phyloP scores from a whole-genome alignment of 2,329 filamentous ascomycete genomes.

The Aspergillus clavatus region DNA sequence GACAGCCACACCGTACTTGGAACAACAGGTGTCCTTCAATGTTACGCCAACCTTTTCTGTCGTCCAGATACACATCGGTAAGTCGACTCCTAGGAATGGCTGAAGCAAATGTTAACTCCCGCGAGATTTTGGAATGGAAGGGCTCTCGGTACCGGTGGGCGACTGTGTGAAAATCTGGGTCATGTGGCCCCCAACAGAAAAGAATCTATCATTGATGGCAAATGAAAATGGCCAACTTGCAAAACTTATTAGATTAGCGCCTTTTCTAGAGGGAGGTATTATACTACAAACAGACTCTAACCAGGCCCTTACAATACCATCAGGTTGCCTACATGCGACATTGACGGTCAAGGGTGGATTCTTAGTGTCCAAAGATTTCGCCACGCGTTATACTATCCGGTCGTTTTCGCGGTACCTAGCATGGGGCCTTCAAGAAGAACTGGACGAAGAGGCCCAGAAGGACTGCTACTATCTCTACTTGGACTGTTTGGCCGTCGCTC shows the following conservation, averaged over 20 bases:
- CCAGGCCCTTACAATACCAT: neutral
- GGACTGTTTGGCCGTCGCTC: neutral
- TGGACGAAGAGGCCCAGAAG: neutral
- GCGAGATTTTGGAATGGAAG: neutral
- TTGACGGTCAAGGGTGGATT: neutral
- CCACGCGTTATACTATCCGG: neutral
- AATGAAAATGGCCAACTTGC: neutral
- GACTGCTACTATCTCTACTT: neutral
- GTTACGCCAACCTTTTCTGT: neutral
- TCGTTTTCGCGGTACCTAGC: neutral
- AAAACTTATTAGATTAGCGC: neutral
- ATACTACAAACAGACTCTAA: neutral
- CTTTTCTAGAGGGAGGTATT: neutral
- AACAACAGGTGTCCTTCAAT: neutral
- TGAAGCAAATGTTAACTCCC: neutral
- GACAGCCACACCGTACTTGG: neutral
- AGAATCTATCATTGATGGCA: neutral
- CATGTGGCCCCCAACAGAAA: neutral
- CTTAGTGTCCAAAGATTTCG: neutral
- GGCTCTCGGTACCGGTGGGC: neutral
- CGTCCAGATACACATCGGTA: neutral
- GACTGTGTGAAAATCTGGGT: neutral
- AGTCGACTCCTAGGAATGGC: neutral
- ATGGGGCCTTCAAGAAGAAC: neutral
- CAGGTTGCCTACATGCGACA: neutral